phyloP scores from a whole-genome alignment of 2,329 filamentous ascomycete species.

The Penicillium capsulatum region DNA sequence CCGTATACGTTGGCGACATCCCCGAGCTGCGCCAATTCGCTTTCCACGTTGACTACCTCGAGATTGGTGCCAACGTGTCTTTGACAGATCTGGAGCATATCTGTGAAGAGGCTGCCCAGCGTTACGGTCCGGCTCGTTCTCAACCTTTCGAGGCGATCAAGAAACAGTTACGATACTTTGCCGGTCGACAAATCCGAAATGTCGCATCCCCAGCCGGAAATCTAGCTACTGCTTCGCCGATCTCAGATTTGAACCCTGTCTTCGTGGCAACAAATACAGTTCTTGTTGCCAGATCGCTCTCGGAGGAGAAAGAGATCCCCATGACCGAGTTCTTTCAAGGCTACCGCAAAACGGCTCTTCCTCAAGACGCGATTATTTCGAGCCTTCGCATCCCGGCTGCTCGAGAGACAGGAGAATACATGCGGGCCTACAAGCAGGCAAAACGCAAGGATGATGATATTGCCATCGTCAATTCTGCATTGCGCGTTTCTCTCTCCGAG shows the following conservation, averaged over 20 bases:
- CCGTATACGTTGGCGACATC: conserved; percentile 91
- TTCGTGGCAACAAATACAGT: conserved; percentile 82
- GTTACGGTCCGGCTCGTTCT: conserved; percentile 66
- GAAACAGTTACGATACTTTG: conserved; percentile 93
- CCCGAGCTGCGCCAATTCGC: conserved; percentile 77
- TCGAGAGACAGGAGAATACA: conserved; percentile 70
- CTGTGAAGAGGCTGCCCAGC: conserved; percentile 70
- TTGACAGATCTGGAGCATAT: conserved; percentile 87
- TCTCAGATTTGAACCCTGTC: conserved; percentile 92
- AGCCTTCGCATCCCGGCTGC: conserved; percentile 81
- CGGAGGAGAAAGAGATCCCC: conserved; percentile 74
- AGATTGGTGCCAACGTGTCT: conserved; percentile 88
- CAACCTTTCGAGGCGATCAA: conserved; percentile 88
- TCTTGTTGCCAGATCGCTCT: conserved; percentile 72
- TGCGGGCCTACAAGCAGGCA: conserved; percentile 89
- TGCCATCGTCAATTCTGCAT: conserved; percentile 86
- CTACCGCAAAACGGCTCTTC: conserved; percentile 78
- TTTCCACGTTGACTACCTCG: conserved; percentile 75
- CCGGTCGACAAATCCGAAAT: conserved; percentile 90
- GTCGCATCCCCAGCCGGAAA: conserved; percentile 97
- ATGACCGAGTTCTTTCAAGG: conserved; percentile 91
- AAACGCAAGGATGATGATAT: conserved; percentile 99
- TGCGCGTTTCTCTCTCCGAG: conserved; percentile 68
- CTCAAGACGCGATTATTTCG: conserved; percentile 76
- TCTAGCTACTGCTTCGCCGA: conserved; percentile 87